phyloP scores from a whole-genome alignment of 1,284 basidiomycete genomes.

The Rhodotorula sp. region DNA sequence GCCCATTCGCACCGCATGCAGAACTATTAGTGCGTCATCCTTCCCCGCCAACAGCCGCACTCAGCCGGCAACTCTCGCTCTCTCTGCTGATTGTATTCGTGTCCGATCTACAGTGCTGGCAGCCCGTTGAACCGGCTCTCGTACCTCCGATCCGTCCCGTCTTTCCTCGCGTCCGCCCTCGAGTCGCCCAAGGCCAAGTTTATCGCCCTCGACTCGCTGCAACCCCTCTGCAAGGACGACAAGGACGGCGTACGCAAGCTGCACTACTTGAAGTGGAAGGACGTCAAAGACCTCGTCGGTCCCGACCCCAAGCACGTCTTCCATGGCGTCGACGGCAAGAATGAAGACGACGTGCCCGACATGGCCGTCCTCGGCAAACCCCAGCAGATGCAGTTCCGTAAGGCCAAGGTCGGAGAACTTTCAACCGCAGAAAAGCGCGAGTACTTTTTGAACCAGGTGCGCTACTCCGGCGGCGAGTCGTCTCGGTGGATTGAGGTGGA shows the following conservation, averaged over 20 bases:
- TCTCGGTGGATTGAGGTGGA: too few relatives aligned
- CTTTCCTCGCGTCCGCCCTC: conserved; percentile 49
- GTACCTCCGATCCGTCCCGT: conserved; percentile 33
- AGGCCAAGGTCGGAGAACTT: conserved; percentile 20
- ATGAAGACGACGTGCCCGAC: conserved; percentile 10
- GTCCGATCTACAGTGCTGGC: conserved; percentile 16
- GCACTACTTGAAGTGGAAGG: conserved; percentile 46
- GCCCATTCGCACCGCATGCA: conserved; percentile 7
- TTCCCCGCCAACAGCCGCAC: background rate
- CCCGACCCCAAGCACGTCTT: conserved; percentile 31
- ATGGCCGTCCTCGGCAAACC: conserved; percentile 8
- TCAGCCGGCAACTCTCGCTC: background rate
- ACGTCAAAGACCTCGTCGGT: conserved; percentile 42
- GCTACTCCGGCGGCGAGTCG: background rate
- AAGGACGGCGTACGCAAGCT: conserved; percentile 34
- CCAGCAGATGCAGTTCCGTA: conserved; percentile 3
- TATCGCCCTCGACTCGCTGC: conserved; percentile 46
- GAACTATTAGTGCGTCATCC: conserved; percentile 6
- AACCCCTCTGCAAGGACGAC: conserved; percentile 46
- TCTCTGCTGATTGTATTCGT: background rate
- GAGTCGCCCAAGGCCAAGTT: conserved; percentile 46
- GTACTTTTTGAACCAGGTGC: conserved; percentile 34
- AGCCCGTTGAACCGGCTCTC: conserved; percentile 40
- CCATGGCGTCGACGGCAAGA: conserved; percentile 48
- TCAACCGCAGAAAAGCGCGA: conserved; percentile 16